These are phyloP conservation scores for Picea mariana DNA, from an alignment of 83 land plant genomes.

Conservation along the genomic window DNA sequence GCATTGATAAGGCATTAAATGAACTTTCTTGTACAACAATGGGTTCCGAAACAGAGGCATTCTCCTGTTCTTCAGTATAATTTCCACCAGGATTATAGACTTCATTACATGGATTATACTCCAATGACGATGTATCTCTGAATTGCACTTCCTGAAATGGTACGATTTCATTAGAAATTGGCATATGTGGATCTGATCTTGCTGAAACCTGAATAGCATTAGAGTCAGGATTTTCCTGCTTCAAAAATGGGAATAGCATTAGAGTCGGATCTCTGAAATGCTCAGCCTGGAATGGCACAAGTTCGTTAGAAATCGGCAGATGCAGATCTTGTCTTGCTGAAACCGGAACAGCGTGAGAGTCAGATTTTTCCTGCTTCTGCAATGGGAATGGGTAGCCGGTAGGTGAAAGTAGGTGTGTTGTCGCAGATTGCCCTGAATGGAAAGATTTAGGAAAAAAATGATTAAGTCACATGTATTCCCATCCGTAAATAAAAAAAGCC, in stretches of 20 bases:
- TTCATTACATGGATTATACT: conserved; percentile 12
- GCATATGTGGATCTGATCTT: neutral
- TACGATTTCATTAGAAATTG: conserved; percentile 1
- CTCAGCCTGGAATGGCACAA: neutral
- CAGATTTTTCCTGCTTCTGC: conserved; percentile 6
- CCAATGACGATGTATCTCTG: conserved; percentile 10
- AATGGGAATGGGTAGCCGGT: neutral
- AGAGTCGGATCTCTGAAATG: too few relatives aligned
- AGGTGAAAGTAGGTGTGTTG: neutral
- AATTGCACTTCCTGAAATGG: neutral
- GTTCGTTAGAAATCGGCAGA: neutral
- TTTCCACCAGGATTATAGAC: neutral
- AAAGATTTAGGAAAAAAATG: neutral
- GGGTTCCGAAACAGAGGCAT: neutral
- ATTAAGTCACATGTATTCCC: neutral
- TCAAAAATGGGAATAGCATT: neutral
- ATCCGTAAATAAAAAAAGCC: neutral
- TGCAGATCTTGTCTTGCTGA: neutral
- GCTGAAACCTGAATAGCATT: neutral
- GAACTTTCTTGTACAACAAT: neutral
- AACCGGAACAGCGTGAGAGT: neutral
- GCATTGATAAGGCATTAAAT: neutral
- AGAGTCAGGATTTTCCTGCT: conserved; percentile 3
- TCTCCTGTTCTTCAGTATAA: neutral
- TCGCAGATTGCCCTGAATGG: conserved; percentile 3